A percentile compares a stretch with the other conserved stretches of the same genome.
These are phyloP conservation scores for Pseudozyma tsukubaensis DNA, from an alignment of 1,284 basidiomycete species.

Conservation along the genomic window DNA sequence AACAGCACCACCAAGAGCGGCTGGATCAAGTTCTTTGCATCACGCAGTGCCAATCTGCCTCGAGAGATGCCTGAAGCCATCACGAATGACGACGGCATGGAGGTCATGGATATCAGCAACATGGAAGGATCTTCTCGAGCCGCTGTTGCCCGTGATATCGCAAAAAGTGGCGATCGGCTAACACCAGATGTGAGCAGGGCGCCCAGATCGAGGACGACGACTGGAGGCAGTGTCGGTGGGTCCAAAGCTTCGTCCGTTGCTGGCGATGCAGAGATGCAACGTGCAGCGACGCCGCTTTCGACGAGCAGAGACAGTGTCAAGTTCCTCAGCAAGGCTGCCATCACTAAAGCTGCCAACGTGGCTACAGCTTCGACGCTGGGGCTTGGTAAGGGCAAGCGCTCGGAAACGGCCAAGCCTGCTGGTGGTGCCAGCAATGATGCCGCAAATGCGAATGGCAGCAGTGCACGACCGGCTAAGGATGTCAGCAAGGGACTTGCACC, in stretches of 20 bases:
- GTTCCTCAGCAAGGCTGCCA: constrained; percentile 32
- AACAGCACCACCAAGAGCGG: constrained; percentile 51
- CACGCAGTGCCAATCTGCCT: constrained; percentile 43
- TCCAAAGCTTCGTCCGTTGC: constrained; percentile 37
- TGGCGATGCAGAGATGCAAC: constrained; percentile 15
- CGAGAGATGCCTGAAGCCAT: constrained; percentile 23
- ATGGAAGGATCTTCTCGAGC: constrained; percentile 18
- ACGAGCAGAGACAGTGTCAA: constrained; percentile 43
- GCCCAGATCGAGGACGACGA: constrained; percentile 14
- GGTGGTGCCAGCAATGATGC: constrained; percentile 3
- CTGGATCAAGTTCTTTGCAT: constrained; percentile 62
- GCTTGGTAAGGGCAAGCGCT: constrained; percentile 33
- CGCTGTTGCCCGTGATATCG: constrained; percentile 5
- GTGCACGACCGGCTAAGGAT: constrained; percentile 21
- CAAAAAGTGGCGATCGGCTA: constrained; percentile 10
- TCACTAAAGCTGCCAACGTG: constrained; percentile 43
- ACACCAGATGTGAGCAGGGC: constrained; percentile 20
- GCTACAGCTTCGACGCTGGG: constrained; percentile 32
- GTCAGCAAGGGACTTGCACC: constrained; percentile 22
- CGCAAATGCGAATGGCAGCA: constrained; percentile 4
- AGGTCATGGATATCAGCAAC: constrained; percentile 63
- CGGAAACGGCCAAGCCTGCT: constrained; percentile 7
- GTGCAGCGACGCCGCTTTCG: constrained; percentile 22
- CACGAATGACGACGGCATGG: constrained; percentile 44
- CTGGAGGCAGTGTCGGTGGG: constrained; percentile 12